These are phyloP conservation scores for Capronia americana DNA, from an alignment of 2,329 filamentous ascomycete genomes.

Conservation along the genomic window DNA sequence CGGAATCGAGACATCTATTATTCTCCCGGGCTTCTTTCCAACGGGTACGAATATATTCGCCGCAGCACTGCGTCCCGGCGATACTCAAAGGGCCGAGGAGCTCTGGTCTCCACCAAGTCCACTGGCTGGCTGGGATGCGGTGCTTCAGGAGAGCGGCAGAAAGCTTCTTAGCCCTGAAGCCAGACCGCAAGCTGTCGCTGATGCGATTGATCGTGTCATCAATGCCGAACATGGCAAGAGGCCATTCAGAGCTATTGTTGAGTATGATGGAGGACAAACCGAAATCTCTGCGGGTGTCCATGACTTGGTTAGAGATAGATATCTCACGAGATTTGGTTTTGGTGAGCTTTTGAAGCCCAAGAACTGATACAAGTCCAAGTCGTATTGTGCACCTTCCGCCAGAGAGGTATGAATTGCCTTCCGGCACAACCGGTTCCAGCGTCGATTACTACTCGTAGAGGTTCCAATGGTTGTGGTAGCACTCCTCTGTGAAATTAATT, in stretches of 20 bases:
- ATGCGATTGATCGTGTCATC: conserved; percentile 21
- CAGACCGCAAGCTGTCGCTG: conserved; percentile 21
- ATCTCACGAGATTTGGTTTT: conserved; percentile 10
- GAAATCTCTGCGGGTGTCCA: conserved; percentile 16
- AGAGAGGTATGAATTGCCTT: too few species aligned
- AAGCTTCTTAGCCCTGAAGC: conserved; percentile 11
- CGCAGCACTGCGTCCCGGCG: conserved; percentile 17
- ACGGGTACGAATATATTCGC: conserved; percentile 33
- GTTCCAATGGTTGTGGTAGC: too few species aligned
- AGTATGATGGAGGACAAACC: conserved; percentile 18
- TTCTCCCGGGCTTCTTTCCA: conserved; percentile 31
- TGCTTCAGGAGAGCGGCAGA: not conserved
- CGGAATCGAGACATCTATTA: conserved; percentile 31
- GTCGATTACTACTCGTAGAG: too few species aligned
- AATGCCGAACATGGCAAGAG: conserved; percentile 14
- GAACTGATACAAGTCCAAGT: not conserved
- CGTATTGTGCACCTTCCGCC: too few species aligned
- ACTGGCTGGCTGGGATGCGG: conserved; percentile 6
- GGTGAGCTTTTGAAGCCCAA: conserved; percentile 18
- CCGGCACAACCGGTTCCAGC: too few species aligned
- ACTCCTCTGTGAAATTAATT: too few species aligned
- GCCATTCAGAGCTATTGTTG: conserved; percentile 23
- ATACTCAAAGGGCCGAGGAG: conserved; percentile 15
- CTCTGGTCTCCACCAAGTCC: conserved; percentile 17
- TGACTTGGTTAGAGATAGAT: conserved; percentile 21